These are phyloP conservation scores for Pestalotiopsis sp. DNA, from an alignment of 2,329 filamentous ascomycete genomes.

Conservation along the genomic window DNA sequence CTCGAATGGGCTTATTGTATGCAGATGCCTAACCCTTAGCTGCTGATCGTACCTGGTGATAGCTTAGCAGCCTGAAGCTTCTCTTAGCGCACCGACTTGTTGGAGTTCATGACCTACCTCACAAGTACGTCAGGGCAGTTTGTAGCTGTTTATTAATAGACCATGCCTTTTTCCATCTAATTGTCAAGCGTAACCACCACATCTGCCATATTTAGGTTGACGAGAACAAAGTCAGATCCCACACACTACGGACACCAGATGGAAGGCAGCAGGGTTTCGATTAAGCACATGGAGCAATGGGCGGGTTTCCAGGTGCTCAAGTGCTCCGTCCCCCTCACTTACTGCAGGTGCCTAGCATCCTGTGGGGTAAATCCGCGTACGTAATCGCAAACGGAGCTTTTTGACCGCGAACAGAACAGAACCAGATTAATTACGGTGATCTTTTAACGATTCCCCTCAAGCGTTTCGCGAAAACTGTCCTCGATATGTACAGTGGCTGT, in stretches of 20 bases:
- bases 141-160: background rate
- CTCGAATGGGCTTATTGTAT: background rate
- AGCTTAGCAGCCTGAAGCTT: background rate
- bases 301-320: no score
- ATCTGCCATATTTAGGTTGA: background rate
- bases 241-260: background rate
- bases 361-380: background rate
- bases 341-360: background rate
- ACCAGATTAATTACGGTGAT: background rate
- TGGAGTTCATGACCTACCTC: background rate
- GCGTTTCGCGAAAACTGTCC: background rate
- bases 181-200: background rate
- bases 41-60: background rate
- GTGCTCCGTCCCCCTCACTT: no score
- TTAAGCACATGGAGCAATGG: no score
- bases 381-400: background rate
- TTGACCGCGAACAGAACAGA: background rate
- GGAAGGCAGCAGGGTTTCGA: no score
- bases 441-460: background rate
- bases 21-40: background rate
- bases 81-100: background rate
- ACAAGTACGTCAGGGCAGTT: background rate
- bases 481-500: background rate
- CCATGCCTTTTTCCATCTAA: background rate
- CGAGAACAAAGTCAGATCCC: background rate